These are phyloP conservation scores for Rusavskia elegans DNA, from an alignment of 495 filamentous ascomycete species.

Conservation along the genomic window DNA sequence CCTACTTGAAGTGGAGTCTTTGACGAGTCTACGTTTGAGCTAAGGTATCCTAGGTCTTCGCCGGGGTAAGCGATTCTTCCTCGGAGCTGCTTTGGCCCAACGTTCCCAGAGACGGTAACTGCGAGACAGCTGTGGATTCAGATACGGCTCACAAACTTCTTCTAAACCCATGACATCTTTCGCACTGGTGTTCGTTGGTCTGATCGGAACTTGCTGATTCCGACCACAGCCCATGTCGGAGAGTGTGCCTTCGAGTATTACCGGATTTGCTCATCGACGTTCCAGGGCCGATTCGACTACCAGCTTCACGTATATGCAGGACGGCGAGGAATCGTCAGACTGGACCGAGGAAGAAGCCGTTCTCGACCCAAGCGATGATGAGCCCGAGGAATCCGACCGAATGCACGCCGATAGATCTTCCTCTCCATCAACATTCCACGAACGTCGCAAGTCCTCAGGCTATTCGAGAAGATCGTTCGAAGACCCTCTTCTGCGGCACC, in stretches of 20 bases:
- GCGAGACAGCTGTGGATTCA: too few relatives aligned
- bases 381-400: conserved; percentile 23
- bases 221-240: conserved; percentile 56
- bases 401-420: conserved; percentile 18
- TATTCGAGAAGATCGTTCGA: conserved; percentile 45
- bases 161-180: too few relatives aligned
- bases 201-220: too few relatives aligned
- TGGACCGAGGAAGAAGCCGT: conserved; percentile 37
- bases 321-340: conserved; percentile 35
- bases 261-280: conserved; percentile 71
- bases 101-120: too few relatives aligned
- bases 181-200: too few relatives aligned
- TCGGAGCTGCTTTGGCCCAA: too few relatives aligned
- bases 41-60: conserved; percentile 48
- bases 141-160: too few relatives aligned
- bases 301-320: conserved; percentile 81
- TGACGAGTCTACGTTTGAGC: not conserved
- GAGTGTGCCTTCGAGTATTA: conserved; percentile 78
- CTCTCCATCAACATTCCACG: conserved; percentile 12
- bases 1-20: not conserved
- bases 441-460: conserved; percentile 38
- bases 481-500: conserved; percentile 54
- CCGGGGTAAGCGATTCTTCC: conserved; percentile 29
- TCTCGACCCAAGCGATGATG: conserved; percentile 36
- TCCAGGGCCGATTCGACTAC: conserved; percentile 60